Percentiles rank a stretch among this genome's conserved stretches.
Evolutionary conservation across 345 rosid genomes (phyloP).

Genomic region (Theobroma cacao): DNA sequence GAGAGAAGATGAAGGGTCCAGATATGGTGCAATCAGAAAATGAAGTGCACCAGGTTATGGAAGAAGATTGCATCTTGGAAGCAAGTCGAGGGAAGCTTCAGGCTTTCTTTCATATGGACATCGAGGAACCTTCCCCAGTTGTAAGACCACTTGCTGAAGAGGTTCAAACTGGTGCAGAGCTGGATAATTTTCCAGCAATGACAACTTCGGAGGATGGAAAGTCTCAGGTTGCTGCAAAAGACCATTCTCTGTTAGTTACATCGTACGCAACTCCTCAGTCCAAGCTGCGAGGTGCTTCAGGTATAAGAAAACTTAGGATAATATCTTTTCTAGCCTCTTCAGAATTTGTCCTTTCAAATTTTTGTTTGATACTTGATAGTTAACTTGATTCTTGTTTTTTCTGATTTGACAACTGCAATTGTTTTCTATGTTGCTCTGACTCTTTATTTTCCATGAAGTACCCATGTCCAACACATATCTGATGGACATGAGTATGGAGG

Average conservation of each 20-base stretch:
- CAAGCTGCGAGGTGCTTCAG: constrained; percentile 40
- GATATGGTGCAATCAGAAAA: constrained; percentile 10
- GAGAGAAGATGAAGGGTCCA: neutral
- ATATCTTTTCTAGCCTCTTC: neutral
- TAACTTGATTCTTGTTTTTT: neutral
- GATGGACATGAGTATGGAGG: neutral
- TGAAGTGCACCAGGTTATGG: constrained; percentile 13
- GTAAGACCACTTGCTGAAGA: constrained; percentile 23
- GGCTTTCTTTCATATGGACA: constrained; percentile 12
- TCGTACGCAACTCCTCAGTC: constrained; percentile 39
- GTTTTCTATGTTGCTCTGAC: neutral
- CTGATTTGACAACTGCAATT: neutral
- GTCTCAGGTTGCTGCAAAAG: constrained; percentile 23
- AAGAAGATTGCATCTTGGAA: constrained; percentile 22
- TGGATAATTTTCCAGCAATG: constrained; percentile 21
- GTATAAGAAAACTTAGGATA: constrained; percentile 24
- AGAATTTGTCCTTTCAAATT: neutral
- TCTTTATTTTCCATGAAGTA: neutral
- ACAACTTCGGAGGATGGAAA: constrained; percentile 19
- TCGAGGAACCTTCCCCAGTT: constrained; percentile 23
- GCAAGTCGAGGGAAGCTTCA: constrained; percentile 40
- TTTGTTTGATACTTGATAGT: neutral
- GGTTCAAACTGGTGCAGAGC: constrained; percentile 27
- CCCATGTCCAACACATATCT: neutral
- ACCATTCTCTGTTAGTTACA: constrained; percentile 30